Conservation (phyloP, 192 early-diverging fungal genomes). For the Umbelopsis sp. region DNA sequence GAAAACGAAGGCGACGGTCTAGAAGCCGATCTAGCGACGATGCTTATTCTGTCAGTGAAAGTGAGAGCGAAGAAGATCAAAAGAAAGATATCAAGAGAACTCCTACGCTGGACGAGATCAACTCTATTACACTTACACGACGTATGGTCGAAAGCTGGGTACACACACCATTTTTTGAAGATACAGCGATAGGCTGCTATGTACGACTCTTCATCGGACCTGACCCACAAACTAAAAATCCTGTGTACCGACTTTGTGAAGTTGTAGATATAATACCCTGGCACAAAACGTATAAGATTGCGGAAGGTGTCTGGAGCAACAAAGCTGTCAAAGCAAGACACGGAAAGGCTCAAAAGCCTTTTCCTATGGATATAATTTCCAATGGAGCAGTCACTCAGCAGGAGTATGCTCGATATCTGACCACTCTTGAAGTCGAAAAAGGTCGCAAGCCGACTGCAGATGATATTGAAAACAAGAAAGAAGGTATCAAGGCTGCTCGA, state of each 20-base stretch:
- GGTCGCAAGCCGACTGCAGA: slow-evolving; percentile 48
- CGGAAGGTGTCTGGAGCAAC: slow-evolving; percentile 62
- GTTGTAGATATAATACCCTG: slow-evolving; percentile 44
- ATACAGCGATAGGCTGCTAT: slow-evolving; percentile 63
- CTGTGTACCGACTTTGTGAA: slow-evolving; percentile 62
- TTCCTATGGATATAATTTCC: slow-evolving; percentile 79
- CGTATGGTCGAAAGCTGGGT: slow-evolving; percentile 74
- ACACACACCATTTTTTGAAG: slow-evolving; percentile 69
- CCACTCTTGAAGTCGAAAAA: slow-evolving; percentile 50
- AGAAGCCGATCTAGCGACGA: slow-evolving; percentile 26
- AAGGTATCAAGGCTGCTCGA: slow-evolving; percentile 57
- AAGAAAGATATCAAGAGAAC: slow-evolving; percentile 39
- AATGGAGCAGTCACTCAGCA: slow-evolving; percentile 66
- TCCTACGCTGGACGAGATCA: slow-evolving; percentile 65
- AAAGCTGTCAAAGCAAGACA: slow-evolving; percentile 66
- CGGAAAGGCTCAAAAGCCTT: slow-evolving; percentile 66
- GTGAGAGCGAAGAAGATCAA: slow-evolving; percentile 38
- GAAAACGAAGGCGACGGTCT: slow-evolving; percentile 22
- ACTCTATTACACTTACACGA: slow-evolving; percentile 61
- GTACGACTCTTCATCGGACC: slow-evolving; percentile 66
- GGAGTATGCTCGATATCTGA: slow-evolving; percentile 61
- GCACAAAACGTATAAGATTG: slow-evolving; percentile 60
- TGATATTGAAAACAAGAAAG: slow-evolving; percentile 53
- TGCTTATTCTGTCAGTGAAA: slow-evolving; percentile 33
- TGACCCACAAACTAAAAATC: slow-evolving; percentile 50